These are phyloP conservation scores for Jimgerdemannia lactiflua DNA, from an alignment of 192 early-diverging fungal species.

Conservation along the genomic window DNA sequence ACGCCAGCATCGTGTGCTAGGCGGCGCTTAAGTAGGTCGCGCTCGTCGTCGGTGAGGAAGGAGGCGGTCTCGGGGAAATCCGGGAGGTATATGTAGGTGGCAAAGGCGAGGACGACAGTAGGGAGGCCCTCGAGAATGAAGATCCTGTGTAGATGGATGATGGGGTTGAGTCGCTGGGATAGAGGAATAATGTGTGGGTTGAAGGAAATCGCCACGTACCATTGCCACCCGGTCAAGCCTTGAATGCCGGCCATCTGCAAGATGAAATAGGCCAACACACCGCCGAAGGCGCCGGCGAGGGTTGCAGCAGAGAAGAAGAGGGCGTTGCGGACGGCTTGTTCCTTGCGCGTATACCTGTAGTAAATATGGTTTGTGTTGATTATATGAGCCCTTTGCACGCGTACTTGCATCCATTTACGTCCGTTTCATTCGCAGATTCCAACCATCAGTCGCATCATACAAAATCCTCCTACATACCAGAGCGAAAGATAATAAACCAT, in stretches of 20 bases:
- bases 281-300: slow-evolving; percentile 59
- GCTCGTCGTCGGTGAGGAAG: slow-evolving; percentile 42
- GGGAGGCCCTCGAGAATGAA: slow-evolving; percentile 67
- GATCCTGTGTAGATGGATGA: slow-evolving; percentile 23
- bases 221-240: slow-evolving; percentile 50
- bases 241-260: slow-evolving; percentile 44
- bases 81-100: slow-evolving; percentile 42
- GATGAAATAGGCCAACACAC: slow-evolving; percentile 63
- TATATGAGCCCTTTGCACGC: no score
- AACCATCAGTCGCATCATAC: no score
- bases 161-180: slow-evolving; percentile 28
- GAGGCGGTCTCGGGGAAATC: slow-evolving; percentile 45
- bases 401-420: not conserved
- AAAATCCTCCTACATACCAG: slow-evolving; percentile 23
- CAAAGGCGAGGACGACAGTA: slow-evolving; percentile 36
- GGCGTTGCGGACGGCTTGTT: slow-evolving; percentile 52
- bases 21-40: slow-evolving; percentile 36
- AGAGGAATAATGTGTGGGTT: slow-evolving; percentile 1
- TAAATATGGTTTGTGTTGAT: not conserved
- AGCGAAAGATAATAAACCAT: slow-evolving; percentile 50
- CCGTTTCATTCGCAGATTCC: not conserved
- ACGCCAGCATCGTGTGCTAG: slow-evolving; percentile 45
- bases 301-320: slow-evolving; percentile 50
- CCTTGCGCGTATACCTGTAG: slow-evolving; percentile 31
- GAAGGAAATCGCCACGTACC: slow-evolving; percentile 9